Conservation (phyloP, 2,329 filamentous ascomycete genomes). For the Alternaria ethzedia region DNA sequence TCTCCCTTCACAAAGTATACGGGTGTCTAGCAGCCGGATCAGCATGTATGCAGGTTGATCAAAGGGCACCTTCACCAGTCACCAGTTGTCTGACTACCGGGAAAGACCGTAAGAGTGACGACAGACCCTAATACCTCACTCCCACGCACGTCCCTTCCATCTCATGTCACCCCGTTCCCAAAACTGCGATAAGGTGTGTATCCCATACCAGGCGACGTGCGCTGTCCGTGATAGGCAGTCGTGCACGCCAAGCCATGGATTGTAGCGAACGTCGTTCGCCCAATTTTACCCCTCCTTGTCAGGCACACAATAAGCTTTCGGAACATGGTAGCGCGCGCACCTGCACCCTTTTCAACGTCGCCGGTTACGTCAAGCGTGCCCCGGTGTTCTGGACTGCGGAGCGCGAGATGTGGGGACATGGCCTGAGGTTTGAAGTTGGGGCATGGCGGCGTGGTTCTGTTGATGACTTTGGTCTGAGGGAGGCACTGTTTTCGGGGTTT, state of each 20-base stretch:
- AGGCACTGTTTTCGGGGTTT: background rate
- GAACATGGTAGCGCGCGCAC: background rate
- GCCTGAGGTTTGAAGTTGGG: background rate
- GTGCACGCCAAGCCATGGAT: slow-evolving; percentile 9
- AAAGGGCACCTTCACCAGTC: too few species aligned
- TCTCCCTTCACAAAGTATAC: too few species aligned
- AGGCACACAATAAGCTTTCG: background rate
- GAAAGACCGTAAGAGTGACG: too few species aligned
- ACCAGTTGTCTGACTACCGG: too few species aligned
- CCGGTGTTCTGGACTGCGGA: background rate
- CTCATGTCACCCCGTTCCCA: background rate
- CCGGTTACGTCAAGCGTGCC: background rate
- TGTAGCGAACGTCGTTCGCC: slow-evolving; percentile 19
- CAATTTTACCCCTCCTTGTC: background rate
- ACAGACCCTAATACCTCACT: background rate
- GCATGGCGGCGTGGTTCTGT: background rate
- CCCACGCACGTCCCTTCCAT: background rate
- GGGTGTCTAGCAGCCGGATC: too few species aligned
- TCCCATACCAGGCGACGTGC: background rate
- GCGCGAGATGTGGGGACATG: background rate
- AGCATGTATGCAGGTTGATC: too few species aligned
- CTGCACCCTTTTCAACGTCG: background rate
- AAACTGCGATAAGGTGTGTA: slow-evolving; percentile 2
- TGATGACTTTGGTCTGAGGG: background rate
- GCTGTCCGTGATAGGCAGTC: slow-evolving; percentile 6